Base-by-base conservation (phyloP, 2,329 filamentous ascomycete genomes). In the Alternaria arborescens region DNA sequence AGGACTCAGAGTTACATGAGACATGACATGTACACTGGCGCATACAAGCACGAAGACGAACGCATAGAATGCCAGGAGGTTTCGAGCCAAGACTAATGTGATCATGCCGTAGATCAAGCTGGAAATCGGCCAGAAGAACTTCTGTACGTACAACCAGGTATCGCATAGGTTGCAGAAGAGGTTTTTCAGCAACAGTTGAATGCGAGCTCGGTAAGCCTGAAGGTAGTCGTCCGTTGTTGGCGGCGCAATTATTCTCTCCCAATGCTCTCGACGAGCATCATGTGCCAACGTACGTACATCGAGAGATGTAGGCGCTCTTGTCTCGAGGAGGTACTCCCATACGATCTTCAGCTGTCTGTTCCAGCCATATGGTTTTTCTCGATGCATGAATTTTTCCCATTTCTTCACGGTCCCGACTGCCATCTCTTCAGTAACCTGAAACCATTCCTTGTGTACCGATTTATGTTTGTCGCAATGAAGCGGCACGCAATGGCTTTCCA, bases 401-500 rank as follows among this genome's bases (percentile, higher is more conserved):
- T 56, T 60, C 41, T 63, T n/a, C 4, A 58, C 59, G 6, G 61
- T 65, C 16, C 42, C 3, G 10, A 52, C 28, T 10, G 59, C 65
- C 36, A 60, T 36, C 5, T 55, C 50, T 38, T 53, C 30, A 10
- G 18, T 47, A 6, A 63, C 57, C 1, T 34, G 18, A 38, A 65
- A 68, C 56, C 57, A 68, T 46, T 69, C 67, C 10, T 28, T 20
- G 44, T 69, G 67, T 20, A 7, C 55, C 20, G 40, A 42, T 20
- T 42, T 42, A 16, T 16, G n/a, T 28, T 28, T 40, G 12, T 30
- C 12, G 43, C 65, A 67, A 3, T 20, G 5, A 22, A 54, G 52
- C 10, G 26, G 32, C 10, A 3, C 12, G 6, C 12, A 16, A 11
- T 32, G 26, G 40, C 61, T 11, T 18, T 24, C 28, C n/a, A 67